Evolutionary conservation across 2,329 filamentous ascomycete genomes (phyloP).

Genomic region (Periconia digitata): DNA sequence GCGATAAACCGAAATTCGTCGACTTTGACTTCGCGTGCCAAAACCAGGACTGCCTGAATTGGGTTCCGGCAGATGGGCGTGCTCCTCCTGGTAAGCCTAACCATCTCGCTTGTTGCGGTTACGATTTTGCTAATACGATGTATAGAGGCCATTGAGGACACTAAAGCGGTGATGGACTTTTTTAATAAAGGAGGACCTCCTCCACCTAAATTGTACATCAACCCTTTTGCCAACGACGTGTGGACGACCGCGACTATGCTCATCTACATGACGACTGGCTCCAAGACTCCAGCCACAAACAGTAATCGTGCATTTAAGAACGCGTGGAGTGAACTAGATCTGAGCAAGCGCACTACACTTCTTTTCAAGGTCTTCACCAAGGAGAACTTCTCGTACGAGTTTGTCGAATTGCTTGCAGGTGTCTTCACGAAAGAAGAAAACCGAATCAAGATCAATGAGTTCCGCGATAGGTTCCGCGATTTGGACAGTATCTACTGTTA

Average conservation of each 20-base stretch:
- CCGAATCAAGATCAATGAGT: conserved; percentile 1
- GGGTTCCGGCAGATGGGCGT: not conserved
- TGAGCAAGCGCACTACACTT: not conserved
- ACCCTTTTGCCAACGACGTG: conserved; percentile 1
- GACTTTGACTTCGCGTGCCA: conserved; percentile 1
- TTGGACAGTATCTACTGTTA: conserved; percentile 1
- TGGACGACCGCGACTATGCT: not conserved
- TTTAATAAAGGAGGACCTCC: not conserved
- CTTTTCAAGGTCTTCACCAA: not conserved
- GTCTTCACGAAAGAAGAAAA: not conserved
- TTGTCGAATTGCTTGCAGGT: conserved; percentile 1
- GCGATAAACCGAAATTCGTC: conserved; percentile 1
- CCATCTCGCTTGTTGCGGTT: not conserved
- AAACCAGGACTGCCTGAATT: not conserved
- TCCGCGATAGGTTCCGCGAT: not conserved
- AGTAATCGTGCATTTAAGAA: not conserved
- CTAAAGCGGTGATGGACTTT: not conserved
- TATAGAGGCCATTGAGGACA: not conserved
- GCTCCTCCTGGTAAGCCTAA: conserved; percentile 1
- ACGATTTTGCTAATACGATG: not conserved
- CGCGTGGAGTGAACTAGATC: not conserved
- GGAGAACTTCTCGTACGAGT: conserved; percentile 1
- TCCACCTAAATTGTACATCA: not conserved
- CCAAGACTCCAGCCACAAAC: not conserved
- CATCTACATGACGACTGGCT: not conserved